Percentiles rank a stretch among this genome's conserved stretches.
phyloP scores from a whole-genome alignment of 495 filamentous ascomycete species.

The Penicillium verhagenii region DNA sequence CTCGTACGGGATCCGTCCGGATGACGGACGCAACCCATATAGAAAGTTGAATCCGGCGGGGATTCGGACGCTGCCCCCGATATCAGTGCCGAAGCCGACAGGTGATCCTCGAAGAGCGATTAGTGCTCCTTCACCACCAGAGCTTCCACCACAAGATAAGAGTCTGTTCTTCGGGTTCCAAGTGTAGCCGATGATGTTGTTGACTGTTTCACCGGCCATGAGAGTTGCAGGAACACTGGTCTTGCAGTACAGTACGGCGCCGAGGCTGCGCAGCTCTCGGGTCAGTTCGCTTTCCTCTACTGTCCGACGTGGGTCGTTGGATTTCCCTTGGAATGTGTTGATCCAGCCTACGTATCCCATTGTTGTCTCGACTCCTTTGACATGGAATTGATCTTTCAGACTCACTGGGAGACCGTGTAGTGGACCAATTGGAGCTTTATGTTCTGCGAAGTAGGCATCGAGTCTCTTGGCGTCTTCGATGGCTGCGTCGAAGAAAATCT shows the following conservation, averaged over 20 bases:
- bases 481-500: conserved; percentile 62
- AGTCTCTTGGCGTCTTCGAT: conserved; percentile 57
- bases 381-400: conserved; percentile 71
- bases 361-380: conserved; percentile 62
- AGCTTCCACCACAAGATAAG: conserved; percentile 53
- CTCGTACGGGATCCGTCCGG: conserved; percentile 45
- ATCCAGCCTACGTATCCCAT: conserved; percentile 62
- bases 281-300: conserved; percentile 51
- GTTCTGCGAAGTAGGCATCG: conserved; percentile 52
- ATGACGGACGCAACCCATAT: conserved; percentile 54
- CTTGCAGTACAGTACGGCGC: conserved; percentile 66
- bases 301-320: conserved; percentile 35
- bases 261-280: conserved; percentile 51
- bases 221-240: conserved; percentile 60
- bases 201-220: conserved; percentile 60
- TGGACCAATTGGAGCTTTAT: conserved; percentile 52
- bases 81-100: conserved; percentile 64
- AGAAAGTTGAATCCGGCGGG: conserved; percentile 64
- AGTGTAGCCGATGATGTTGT: conserved; percentile 54
- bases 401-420: conserved; percentile 66
- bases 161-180: conserved; percentile 50
- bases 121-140: conserved; percentile 63
- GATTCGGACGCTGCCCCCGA: conserved; percentile 69
- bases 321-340: conserved; percentile 50
- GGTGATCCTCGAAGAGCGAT: conserved; percentile 55